A percentile compares a stretch with the other conserved stretches of the same genome.
Conservation (phyloP, 139 green algal genomes). For the Auxenochlorella protothecoides region DNA sequence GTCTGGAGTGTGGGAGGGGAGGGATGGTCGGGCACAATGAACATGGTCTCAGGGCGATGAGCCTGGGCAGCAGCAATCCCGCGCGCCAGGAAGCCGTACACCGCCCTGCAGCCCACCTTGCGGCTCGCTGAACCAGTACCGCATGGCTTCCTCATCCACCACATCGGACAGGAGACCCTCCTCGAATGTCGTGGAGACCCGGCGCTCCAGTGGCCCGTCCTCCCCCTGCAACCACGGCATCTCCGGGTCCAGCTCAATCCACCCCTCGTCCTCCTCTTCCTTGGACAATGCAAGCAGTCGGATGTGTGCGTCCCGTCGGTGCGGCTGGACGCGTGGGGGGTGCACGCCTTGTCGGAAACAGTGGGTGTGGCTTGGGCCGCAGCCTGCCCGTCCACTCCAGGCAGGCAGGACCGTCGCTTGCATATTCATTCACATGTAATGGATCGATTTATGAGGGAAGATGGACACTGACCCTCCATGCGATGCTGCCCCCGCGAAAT, state of each 20-base stretch:
- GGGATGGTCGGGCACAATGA: neutral
- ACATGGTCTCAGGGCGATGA: neutral
- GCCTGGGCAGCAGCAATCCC: neutral
- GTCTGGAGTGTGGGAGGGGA: neutral
- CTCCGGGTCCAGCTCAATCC: conserved; percentile 16
- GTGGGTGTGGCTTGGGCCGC: neutral
- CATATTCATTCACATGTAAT: no score
- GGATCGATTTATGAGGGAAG: no score
- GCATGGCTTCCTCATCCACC: conserved; percentile 16
- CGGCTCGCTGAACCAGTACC: conserved; percentile 35
- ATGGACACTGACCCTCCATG: no score
- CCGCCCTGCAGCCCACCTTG: conserved; percentile 1
- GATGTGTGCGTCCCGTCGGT: conserved; percentile 19
- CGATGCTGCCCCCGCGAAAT: no score
- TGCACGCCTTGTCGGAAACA: neutral
- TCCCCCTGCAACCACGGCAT: conserved; percentile 11
- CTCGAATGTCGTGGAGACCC: conserved; percentile 20
- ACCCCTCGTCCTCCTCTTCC: conserved; percentile 12
- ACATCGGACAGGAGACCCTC: conserved; percentile 22
- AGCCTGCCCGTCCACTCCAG: neutral
- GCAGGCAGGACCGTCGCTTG: no score
- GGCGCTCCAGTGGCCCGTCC: conserved; percentile 16
- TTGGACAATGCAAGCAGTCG: conserved; percentile 1
- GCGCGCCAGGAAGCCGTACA: no score
- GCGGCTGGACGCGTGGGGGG: neutral